Evolutionary conservation across 345 rosid species (phyloP).

Genomic region (Arabis alpina): DNA sequence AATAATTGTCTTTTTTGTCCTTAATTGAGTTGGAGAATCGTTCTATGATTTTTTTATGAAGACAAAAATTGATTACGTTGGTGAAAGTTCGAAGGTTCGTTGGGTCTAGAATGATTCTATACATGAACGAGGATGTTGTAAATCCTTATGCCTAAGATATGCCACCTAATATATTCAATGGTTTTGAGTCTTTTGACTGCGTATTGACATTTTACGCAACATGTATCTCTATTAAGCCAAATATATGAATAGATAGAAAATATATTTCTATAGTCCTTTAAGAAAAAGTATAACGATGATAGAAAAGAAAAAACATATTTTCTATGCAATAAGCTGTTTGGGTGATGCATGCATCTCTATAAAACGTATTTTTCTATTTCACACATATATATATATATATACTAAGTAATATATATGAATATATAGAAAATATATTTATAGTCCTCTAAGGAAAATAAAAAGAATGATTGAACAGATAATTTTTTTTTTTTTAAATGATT

Average conservation of each 20-base stretch:
- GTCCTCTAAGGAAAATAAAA: no score
- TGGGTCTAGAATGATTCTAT: neutral
- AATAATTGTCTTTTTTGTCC: conserved; percentile 5
- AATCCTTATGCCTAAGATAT: neutral
- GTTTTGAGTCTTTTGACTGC: neutral
- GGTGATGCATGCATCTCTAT: no score
- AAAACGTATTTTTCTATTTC: no score
- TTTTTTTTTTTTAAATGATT: no score
- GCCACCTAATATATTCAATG: neutral
- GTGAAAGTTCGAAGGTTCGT: conserved; percentile 1
- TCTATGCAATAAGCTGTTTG: no score
- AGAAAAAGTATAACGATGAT: neutral
- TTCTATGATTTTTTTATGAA: neutral
- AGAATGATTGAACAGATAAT: neutral
- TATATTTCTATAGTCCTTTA: no score
- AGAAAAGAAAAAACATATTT: no score
- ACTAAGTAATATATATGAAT: no score
- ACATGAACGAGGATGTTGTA: conserved; percentile 1
- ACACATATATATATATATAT: no score
- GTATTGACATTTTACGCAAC: neutral
- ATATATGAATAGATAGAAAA: no score
- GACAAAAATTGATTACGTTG: neutral
- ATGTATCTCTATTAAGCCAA: no score
- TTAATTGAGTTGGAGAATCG: conserved; percentile 18
- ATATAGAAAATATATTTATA: no score